phyloP scores from a whole-genome alignment of 495 filamentous ascomycete species.

The Margaritispora aquatica region DNA sequence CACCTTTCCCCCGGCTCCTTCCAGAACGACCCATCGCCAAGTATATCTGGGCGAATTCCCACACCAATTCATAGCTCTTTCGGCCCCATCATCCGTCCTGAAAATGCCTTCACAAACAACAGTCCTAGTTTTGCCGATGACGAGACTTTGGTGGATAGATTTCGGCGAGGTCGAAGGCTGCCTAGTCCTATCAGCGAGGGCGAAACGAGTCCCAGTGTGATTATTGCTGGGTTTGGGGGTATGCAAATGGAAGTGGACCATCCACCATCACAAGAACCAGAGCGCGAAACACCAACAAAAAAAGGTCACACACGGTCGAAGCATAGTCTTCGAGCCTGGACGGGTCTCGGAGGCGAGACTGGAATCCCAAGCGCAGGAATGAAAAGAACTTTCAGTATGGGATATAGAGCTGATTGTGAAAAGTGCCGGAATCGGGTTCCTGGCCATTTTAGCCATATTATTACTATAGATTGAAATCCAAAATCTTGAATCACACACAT shows the following conservation, averaged over 20 bases:
- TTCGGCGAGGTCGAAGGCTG: slow-evolving; percentile 18
- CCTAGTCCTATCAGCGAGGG: slow-evolving; percentile 27
- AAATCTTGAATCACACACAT: too few relatives aligned
- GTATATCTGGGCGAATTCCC: slow-evolving; percentile 22
- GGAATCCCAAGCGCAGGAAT: slow-evolving; percentile 25
- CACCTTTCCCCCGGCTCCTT: slow-evolving; percentile 20
- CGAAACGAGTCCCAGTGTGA: slow-evolving; percentile 22
- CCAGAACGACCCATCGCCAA: slow-evolving; percentile 20
- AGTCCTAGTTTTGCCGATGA: slow-evolving; percentile 19
- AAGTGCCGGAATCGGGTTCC: slow-evolving; percentile 76
- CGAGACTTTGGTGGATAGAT: slow-evolving; percentile 17
- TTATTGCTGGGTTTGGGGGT: slow-evolving; percentile 21
- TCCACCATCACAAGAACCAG: slow-evolving; percentile 1
- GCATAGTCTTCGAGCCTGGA: slow-evolving; percentile 24
- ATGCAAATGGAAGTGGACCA: slow-evolving; percentile 27
- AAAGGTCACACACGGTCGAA: slow-evolving; percentile 26
- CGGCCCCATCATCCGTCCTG: slow-evolving; percentile 14
- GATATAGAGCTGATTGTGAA: slow-evolving; percentile 78
- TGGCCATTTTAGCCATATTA: slow-evolving; percentile 84
- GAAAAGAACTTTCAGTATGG: slow-evolving; percentile 73
- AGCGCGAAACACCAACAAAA: slow-evolving; percentile 19
- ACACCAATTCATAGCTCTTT: slow-evolving; percentile 27
- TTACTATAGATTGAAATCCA: too few relatives aligned
- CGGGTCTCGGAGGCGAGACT: slow-evolving; percentile 8
- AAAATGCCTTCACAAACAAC: slow-evolving; percentile 8